Evolutionary conservation across 768 basidiomycete species (phyloP), one percentile per base, ranked within the genome.

Genomic region (Austroboletus eburneus): DNA sequence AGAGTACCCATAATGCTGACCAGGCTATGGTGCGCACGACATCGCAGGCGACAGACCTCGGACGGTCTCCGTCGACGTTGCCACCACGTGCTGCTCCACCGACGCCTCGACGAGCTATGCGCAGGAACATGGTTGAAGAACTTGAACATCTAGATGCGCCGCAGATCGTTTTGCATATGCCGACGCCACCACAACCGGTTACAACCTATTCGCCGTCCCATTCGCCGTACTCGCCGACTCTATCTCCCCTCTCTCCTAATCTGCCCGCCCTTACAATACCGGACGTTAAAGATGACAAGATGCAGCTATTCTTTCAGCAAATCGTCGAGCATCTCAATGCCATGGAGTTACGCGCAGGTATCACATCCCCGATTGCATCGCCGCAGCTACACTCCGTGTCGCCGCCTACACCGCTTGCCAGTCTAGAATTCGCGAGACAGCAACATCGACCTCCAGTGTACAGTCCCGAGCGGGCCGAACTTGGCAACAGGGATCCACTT

Each of bases 291-390:
- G 85, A 92, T 57, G 79, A 79, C 43, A 81, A 78, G 37, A 80
- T 95, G 57, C 88, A 91, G 54, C 69, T 79, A 38, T 94, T 94
- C 70, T 89, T 93, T 66, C 75, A 86, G 45, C 88, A 94, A 63
- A 83, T 93, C 38, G 86, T 83, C 8, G 79, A 85, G 39, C 87
- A 89, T 61, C 77, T 93, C 46, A 82, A 84, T 56, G 75, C 77
- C 36, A 80, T 91, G 70, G 82, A 87, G 57, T 71, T 75, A 32
- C 76, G 77, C 41, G 73, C 78, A 13, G 63, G 56, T 8, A 53
- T 55, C 34, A 17, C 58, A 8, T 52, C 52, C 14, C 13, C 45
- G 13, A n/a, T n/a, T n/a, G 54, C 35, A 21, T 54, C 61, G 16
- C 57, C 61, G 13, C 56, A 49, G 18, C 17, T 59, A 9, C 45